Evolutionary conservation across 192 early-diverging fungal genomes (phyloP).

Genomic region (Funneliformis geosporum): DNA sequence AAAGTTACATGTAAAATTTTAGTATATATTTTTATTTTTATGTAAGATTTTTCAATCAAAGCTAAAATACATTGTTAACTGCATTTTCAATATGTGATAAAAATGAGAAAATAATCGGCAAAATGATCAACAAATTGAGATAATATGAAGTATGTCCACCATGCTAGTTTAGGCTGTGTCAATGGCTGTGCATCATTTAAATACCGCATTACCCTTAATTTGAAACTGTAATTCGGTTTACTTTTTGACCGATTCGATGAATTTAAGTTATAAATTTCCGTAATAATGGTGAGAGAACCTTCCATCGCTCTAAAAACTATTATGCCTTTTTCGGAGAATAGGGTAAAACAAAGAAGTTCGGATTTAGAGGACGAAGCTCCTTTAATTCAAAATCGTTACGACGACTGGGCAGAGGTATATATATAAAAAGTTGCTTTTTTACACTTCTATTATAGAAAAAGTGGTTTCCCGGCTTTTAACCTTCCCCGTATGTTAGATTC

Average conservation of each 20-base stretch:
- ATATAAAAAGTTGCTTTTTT: background rate
- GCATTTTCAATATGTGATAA: too few relatives aligned
- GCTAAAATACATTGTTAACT: too few relatives aligned
- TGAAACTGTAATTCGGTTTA: background rate
- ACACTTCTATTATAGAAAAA: background rate
- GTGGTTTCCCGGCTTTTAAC: background rate
- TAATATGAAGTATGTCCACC: too few relatives aligned
- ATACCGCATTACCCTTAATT: too few relatives aligned
- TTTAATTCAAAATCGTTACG: constrained; percentile 22
- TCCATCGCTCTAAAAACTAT: constrained; percentile 30
- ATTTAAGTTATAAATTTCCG: background rate
- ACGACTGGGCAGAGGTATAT: constrained; percentile 20
- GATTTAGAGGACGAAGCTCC: constrained; percentile 28
- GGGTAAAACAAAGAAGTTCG: constrained; percentile 23
- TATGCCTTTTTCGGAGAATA: constrained; percentile 27
- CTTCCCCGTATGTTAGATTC: background rate
- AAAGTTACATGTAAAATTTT: too few relatives aligned
- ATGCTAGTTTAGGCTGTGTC: too few relatives aligned
- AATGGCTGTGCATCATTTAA: too few relatives aligned
- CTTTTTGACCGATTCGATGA: background rate
- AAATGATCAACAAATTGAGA: too few relatives aligned
- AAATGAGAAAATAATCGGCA: too few relatives aligned
- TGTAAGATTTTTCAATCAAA: too few relatives aligned
- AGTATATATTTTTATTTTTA: too few relatives aligned
- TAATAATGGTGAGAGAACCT: constrained; percentile 28